Percentiles rank a stretch among this genome's conserved stretches.
phyloP scores from a whole-genome alignment of 495 filamentous ascomycete species.

The Choiromyces venosus region DNA sequence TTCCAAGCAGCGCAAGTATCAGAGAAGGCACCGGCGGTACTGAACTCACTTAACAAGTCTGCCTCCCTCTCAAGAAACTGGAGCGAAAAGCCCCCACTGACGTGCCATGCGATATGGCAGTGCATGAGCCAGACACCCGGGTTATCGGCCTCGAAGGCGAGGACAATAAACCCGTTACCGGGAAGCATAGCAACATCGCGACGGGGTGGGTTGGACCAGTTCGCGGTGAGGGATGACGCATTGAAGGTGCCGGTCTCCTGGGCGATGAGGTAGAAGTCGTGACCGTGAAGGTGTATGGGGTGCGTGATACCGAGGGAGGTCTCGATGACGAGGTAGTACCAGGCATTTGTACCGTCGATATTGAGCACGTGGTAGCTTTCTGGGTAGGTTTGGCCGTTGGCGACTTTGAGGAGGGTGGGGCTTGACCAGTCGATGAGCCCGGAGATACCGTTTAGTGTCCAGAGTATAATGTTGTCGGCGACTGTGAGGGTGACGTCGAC shows the following conservation, averaged over 20 bases:
- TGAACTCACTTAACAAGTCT: background rate
- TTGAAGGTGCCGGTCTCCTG: slow-evolving; percentile 45
- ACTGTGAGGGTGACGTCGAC: slow-evolving; percentile 39
- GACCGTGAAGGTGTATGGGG: slow-evolving; percentile 56
- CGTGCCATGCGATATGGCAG: slow-evolving; percentile 57
- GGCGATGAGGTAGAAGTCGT: slow-evolving; percentile 55
- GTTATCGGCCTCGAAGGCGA: slow-evolving; percentile 57
- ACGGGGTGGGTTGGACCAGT: slow-evolving; percentile 51
- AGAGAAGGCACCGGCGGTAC: slow-evolving; percentile 25
- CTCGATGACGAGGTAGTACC: slow-evolving; percentile 51
- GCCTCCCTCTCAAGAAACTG: slow-evolving; percentile 48
- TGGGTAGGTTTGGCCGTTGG: slow-evolving; percentile 42
- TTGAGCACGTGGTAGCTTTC: slow-evolving; percentile 44
- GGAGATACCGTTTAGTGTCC: slow-evolving; percentile 46
- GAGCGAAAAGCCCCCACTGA: slow-evolving; percentile 48
- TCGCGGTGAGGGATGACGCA: slow-evolving; percentile 40
- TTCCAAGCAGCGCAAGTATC: slow-evolving; percentile 28
- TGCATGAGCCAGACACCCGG: slow-evolving; percentile 55
- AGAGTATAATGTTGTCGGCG: slow-evolving; percentile 44
- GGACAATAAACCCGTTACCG: slow-evolving; percentile 48
- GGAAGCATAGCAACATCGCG: slow-evolving; percentile 57
- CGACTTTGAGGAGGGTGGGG: slow-evolving; percentile 45
- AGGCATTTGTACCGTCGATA: slow-evolving; percentile 44
- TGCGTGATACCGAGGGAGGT: slow-evolving; percentile 35
- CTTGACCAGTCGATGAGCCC: slow-evolving; percentile 47